These are phyloP conservation scores for Rachicladosporium sp. DNA, from an alignment of 2,329 filamentous ascomycete genomes.

Conservation along the genomic window DNA sequence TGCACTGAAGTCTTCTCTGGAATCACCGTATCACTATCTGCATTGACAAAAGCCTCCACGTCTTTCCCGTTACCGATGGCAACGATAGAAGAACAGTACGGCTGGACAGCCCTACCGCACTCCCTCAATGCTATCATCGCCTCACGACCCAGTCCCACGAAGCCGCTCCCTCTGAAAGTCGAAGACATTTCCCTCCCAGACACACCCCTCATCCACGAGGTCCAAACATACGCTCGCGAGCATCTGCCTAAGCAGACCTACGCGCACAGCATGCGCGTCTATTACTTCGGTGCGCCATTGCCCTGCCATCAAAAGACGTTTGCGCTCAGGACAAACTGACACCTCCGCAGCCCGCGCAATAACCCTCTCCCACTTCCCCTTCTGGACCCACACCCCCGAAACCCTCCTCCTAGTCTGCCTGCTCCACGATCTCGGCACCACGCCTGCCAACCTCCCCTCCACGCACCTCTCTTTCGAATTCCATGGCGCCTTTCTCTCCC, in stretches of 20 bases:
- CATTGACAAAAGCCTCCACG: too few species aligned
- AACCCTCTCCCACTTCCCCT: conserved; percentile 33
- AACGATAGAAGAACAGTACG: conserved; percentile 8
- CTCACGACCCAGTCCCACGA: conserved; percentile 1
- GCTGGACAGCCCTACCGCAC: conserved; percentile 16
- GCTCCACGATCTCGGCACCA: conserved; percentile 64
- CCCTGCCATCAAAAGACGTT: conserved; percentile 22
- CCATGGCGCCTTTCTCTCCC: conserved; percentile 49
- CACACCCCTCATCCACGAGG: conserved; percentile 10
- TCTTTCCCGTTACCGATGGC: too few species aligned
- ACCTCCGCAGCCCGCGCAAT: conserved; percentile 32
- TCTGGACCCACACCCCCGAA: conserved; percentile 33
- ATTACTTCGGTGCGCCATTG: conserved; percentile 43
- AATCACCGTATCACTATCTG: too few species aligned
- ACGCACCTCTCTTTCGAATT: conserved; percentile 63
- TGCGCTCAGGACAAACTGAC: neutral
- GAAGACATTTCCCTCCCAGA: conserved; percentile 2
- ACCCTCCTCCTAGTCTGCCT: conserved; percentile 53
- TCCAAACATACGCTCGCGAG: conserved; percentile 7
- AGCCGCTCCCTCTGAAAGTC: neutral
- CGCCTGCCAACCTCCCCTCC: conserved; percentile 40
- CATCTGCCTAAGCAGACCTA: conserved; percentile 40
- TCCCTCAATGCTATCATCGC: conserved; percentile 12
- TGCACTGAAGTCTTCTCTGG: too few species aligned
- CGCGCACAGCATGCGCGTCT: conserved; percentile 61